These are phyloP conservation scores for Hymenoscyphus fraxineus DNA, from an alignment of 2,329 filamentous ascomycete genomes.

Conservation along the genomic window DNA sequence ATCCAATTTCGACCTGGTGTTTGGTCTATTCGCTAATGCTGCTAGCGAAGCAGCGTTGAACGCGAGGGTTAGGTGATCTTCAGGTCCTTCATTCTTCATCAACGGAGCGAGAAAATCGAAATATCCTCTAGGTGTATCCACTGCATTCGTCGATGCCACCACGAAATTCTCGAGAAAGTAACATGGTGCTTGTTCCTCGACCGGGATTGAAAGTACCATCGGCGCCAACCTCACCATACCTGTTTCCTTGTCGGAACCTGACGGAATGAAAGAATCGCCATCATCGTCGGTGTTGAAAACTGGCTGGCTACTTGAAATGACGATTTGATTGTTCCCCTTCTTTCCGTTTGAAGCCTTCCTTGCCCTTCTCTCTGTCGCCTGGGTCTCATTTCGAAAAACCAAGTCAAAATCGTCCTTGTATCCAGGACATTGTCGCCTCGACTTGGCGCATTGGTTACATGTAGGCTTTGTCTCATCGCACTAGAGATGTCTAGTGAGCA, in stretches of 20 bases:
- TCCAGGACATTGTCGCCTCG: constrained; percentile 59
- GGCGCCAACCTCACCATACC: constrained; percentile 26
- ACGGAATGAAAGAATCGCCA: constrained; percentile 11
- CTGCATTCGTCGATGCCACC: constrained; percentile 47
- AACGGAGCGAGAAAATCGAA: constrained; percentile 58
- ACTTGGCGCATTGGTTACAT: constrained; percentile 63
- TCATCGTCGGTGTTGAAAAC: constrained; percentile 9
- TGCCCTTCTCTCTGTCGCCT: constrained; percentile 61
- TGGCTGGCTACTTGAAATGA: constrained; percentile 14
- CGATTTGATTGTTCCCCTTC: constrained; percentile 36
- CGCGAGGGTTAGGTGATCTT: constrained; percentile 50
- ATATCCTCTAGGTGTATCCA: constrained; percentile 46
- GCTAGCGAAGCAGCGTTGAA: constrained; percentile 59
- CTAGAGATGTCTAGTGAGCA: constrained; percentile 36
- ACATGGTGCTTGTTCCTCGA: constrained; percentile 54
- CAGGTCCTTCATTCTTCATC: constrained; percentile 42
- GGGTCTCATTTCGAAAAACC: constrained; percentile 69
- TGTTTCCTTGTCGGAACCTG: constrained; percentile 12
- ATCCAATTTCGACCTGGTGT: constrained; percentile 30
- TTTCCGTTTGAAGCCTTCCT: constrained; percentile 50
- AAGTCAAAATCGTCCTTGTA: constrained; percentile 70
- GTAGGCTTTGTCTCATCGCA: constrained; percentile 65
- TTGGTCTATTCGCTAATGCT: constrained; percentile 50
- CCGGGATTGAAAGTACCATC: constrained; percentile 42
- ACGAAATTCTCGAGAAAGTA: constrained; percentile 61